Evolutionary conservation across 164 flowering plant genomes (phyloP).

Genomic region (Saururus chinensis): DNA sequence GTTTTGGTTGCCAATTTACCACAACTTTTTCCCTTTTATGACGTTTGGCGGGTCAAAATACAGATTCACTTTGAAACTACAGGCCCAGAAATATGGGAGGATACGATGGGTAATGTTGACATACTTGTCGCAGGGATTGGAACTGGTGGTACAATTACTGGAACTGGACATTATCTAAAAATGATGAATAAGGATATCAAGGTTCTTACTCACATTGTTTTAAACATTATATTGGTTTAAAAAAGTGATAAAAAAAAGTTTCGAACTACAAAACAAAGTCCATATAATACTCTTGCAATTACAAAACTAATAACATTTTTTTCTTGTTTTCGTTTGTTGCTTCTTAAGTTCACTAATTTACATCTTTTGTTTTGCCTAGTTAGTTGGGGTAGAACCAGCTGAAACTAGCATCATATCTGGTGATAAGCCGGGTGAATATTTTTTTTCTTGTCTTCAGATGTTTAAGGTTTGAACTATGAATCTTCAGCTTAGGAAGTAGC

Average conservation of each 20-base stretch:
- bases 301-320: background rate
- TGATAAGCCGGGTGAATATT: slow-evolving; percentile 50
- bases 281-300: no score
- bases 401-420: slow-evolving; percentile 70
- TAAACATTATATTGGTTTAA: background rate
- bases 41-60: slow-evolving; percentile 12
- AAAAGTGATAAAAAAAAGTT: background rate
- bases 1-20: background rate
- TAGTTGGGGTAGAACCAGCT: slow-evolving; percentile 81
- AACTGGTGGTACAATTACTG: slow-evolving; percentile 77
- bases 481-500: background rate
- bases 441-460: no score
- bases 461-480: background rate
- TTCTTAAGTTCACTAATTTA: slow-evolving; percentile 7
- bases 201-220: slow-evolving; percentile 20
- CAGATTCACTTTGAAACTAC: slow-evolving; percentile 84
- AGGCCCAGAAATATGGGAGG: slow-evolving; percentile 92
- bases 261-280: background rate
- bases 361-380: slow-evolving; percentile 30
- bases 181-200: slow-evolving; percentile 59
- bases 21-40: background rate
- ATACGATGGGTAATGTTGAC: slow-evolving; percentile 64
- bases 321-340: background rate
- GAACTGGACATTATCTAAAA: slow-evolving; percentile 64
- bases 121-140: slow-evolving; percentile 75